A percentile compares a stretch with the other conserved stretches of the same genome.
These are phyloP conservation scores for Fistulinella prunicolor DNA, from an alignment of 768 basidiomycete genomes.

Conservation along the genomic window DNA sequence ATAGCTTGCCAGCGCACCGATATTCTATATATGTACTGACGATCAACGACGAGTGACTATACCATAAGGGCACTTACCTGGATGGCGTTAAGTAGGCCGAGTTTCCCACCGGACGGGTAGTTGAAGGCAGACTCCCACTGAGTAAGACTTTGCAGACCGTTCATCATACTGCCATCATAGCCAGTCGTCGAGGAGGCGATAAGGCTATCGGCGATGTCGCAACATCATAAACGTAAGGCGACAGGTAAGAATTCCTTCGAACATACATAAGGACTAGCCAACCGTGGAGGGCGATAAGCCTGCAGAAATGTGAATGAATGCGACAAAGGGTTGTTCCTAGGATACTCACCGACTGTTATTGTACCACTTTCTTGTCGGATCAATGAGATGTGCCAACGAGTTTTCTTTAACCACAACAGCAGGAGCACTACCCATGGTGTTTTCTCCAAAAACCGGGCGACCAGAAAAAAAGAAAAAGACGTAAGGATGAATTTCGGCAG, in stretches of 20 bases:
- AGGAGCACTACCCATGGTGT: constrained; percentile 53
- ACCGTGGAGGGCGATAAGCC: constrained; percentile 59
- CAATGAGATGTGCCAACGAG: constrained; percentile 53
- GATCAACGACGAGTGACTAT: neutral
- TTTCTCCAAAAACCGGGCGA: too few relatives aligned
- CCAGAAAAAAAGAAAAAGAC: too few relatives aligned
- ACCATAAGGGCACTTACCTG: constrained; percentile 48
- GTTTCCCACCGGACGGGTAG: constrained; percentile 52
- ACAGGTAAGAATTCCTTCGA: neutral
- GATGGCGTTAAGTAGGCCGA: constrained; percentile 72
- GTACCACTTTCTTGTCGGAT: constrained; percentile 71
- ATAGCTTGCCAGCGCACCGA: constrained; percentile 64
- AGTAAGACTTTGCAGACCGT: constrained; percentile 65
- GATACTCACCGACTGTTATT: constrained; percentile 70
- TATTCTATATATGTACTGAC: constrained; percentile 45
- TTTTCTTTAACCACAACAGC: constrained; percentile 25
- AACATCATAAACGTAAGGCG: constrained; percentile 3
- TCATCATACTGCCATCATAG: constrained; percentile 79
- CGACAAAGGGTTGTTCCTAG: neutral
- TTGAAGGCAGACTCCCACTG: constrained; percentile 65
- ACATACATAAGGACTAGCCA: constrained; percentile 68
- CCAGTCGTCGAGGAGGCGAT: constrained; percentile 76
- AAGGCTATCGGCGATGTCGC: constrained; percentile 41
- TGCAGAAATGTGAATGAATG: constrained; percentile 17
- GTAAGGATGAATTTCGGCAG: too few relatives aligned